A percentile compares a stretch with the other conserved stretches of the same genome.
Evolutionary conservation across 208 protist species (phyloP).

Genomic region (Strigomonas galati): DNA sequence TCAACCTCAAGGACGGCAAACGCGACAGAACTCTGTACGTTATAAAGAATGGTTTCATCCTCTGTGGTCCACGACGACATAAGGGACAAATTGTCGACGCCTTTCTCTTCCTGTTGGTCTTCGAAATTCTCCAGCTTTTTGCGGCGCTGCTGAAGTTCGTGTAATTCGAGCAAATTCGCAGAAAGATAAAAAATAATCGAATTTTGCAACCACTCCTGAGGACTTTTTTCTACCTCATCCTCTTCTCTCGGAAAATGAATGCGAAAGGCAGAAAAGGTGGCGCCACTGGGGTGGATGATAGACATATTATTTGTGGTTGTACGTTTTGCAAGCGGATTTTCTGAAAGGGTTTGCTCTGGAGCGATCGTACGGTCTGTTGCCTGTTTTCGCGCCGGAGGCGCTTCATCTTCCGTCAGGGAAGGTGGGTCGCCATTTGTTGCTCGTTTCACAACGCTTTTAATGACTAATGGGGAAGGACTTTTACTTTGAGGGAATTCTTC

Average conservation of each 20-base stretch:
- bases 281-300: neutral
- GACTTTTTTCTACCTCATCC: neutral
- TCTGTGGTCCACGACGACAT: slow-evolving; percentile 20
- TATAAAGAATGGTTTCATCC: slow-evolving; percentile 22
- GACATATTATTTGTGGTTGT: neutral
- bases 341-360: neutral
- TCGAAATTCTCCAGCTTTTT: neutral
- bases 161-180: slow-evolving; percentile 53
- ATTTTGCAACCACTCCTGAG: slow-evolving; percentile 49
- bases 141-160: slow-evolving; percentile 40
- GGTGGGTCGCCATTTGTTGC: neutral
- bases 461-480: no score
- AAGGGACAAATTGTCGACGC: slow-evolving; percentile 17
- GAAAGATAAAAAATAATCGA: slow-evolving; percentile 67
- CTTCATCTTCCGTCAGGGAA: neutral
- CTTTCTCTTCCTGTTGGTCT: slow-evolving; percentile 11
- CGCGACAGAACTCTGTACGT: slow-evolving; percentile 27
- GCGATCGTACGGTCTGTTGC: neutral
- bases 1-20: slow-evolving; percentile 46
- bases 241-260: neutral
- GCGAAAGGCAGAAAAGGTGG: neutral
- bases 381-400: neutral
- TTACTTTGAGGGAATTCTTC: no score
- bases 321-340: neutral
- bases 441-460: neutral